Conservation (phyloP, 805 yeast genomes). For the Teunomyces lycoperdinae region DNA sequence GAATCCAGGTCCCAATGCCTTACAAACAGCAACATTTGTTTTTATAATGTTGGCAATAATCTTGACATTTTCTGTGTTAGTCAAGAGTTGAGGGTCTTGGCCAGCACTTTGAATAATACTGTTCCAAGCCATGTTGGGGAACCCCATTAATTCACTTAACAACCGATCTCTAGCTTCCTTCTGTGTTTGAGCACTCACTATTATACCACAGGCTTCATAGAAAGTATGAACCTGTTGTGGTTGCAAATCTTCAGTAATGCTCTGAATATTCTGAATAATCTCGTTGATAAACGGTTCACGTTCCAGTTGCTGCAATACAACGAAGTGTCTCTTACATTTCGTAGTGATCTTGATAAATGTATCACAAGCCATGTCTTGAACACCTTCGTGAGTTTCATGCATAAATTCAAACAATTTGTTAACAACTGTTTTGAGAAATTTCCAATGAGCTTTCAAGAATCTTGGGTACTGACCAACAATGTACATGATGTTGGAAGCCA, state of each 20-base stretch:
- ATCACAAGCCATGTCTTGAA: slow-evolving; percentile 99
- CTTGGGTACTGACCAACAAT: slow-evolving; percentile 99
- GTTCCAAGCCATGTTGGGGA: slow-evolving; percentile 94
- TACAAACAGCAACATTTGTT: slow-evolving; percentile 93
- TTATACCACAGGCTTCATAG: slow-evolving; percentile 95
- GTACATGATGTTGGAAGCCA: slow-evolving; percentile 99
- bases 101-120: slow-evolving; percentile 83
- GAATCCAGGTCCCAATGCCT: slow-evolving; percentile 90
- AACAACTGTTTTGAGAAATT: slow-evolving; percentile 91
- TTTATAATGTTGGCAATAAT: slow-evolving; percentile 90
- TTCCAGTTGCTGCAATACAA: slow-evolving; percentile 81
- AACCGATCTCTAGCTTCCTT: slow-evolving; percentile 67
- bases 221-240: slow-evolving; percentile 98
- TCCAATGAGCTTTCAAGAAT: slow-evolving; percentile 97
- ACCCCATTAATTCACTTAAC: slow-evolving; percentile 74
- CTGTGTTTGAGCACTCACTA: slow-evolving; percentile 81
- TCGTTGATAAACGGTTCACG: slow-evolving; percentile 88
- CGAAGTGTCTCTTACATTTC: slow-evolving; percentile 94
- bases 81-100: slow-evolving; percentile 74
- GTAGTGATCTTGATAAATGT: slow-evolving; percentile 94
- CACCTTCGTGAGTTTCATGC: slow-evolving; percentile 99
- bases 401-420: slow-evolving; percentile 94
- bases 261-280: slow-evolving; percentile 77
- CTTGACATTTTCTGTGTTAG: slow-evolving; percentile 81
- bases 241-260: slow-evolving; percentile 85